Evolutionary conservation across 371 early-diverging fungal genomes (phyloP).

Genomic region (Nematocida parisii): DNA sequence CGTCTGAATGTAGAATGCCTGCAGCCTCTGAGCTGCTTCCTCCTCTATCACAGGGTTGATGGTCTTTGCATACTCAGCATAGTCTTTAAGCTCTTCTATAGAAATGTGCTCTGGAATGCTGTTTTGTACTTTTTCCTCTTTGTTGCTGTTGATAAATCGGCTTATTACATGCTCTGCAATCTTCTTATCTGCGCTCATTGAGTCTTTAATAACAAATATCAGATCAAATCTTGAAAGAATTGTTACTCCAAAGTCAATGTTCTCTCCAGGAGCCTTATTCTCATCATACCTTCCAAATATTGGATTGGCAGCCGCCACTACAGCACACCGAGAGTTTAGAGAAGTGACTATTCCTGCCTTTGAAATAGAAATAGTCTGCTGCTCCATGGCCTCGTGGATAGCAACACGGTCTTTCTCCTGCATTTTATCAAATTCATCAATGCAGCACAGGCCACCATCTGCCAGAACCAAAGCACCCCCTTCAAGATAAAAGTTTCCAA

Average conservation of each 20-base stretch:
- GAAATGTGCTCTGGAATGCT: conserved; percentile 7
- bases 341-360: conserved; percentile 99
- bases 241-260: conserved; percentile 98
- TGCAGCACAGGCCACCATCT: conserved; percentile 97
- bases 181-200: conserved; percentile 78
- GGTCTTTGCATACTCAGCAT: conserved; percentile 67
- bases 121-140: conserved; percentile 16
- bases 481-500: conserved; percentile 92
- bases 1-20: conserved; percentile 85
- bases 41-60: conserved; percentile 66
- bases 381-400: conserved; percentile 99
- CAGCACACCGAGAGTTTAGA: conserved; percentile 90
- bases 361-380: conserved; percentile 98
- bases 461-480: conserved; percentile 99
- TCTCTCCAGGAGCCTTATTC: conserved; percentile 81
- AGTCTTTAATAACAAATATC: conserved; percentile 89
- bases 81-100: conserved; percentile 62
- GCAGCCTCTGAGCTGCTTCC: conserved; percentile 71
- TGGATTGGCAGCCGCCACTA: conserved; percentile 99
- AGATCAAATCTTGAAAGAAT: conserved; percentile 91
- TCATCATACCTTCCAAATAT: conserved; percentile 98
- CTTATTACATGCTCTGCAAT: conserved; percentile 70
- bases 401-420: conserved; percentile 96
- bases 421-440: conserved; percentile 99
- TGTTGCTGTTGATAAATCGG: conserved; percentile 49